These are phyloP conservation scores for Cnidoscolus chayamansa DNA, from an alignment of 441 rosid genomes.

Conservation along the genomic window DNA sequence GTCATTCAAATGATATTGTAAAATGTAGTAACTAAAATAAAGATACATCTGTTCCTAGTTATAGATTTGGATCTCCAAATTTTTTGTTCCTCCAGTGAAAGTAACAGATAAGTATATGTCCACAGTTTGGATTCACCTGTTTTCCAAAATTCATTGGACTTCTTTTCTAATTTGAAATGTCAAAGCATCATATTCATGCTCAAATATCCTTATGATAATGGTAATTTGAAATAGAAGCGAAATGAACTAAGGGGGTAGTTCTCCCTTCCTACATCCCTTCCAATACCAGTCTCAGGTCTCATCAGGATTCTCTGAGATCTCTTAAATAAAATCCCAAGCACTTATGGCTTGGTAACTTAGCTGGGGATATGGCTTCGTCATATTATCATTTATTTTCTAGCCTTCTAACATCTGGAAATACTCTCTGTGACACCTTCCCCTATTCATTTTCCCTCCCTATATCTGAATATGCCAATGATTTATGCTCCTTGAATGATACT, in stretches of 20 bases:
- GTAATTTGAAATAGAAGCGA: not conserved
- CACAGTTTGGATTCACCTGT: not conserved
- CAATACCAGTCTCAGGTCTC: not conserved
- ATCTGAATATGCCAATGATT: not conserved
- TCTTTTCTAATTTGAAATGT: not conserved
- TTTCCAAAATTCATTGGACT: not conserved
- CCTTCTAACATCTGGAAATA: not conserved
- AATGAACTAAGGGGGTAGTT: not conserved
- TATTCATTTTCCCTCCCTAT: not conserved
- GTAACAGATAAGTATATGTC: not conserved
- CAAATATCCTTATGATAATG: not conserved
- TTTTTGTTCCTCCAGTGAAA: not conserved
- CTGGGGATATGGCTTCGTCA: not conserved
- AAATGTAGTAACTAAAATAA: not conserved
- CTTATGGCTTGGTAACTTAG: not conserved
- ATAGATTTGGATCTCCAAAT: not conserved
- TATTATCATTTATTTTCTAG: not conserved
- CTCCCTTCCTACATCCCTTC: not conserved
- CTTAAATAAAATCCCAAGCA: not conserved
- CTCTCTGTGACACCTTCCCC: not conserved
- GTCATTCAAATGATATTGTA: not conserved
- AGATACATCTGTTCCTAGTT: not conserved
- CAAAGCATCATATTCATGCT: not conserved
- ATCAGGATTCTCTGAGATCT: not conserved
- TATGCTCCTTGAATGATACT: not conserved